These are phyloP conservation scores for Skeletonema marinoi DNA, from an alignment of 108 stramenopile species.

Conservation along the genomic window DNA sequence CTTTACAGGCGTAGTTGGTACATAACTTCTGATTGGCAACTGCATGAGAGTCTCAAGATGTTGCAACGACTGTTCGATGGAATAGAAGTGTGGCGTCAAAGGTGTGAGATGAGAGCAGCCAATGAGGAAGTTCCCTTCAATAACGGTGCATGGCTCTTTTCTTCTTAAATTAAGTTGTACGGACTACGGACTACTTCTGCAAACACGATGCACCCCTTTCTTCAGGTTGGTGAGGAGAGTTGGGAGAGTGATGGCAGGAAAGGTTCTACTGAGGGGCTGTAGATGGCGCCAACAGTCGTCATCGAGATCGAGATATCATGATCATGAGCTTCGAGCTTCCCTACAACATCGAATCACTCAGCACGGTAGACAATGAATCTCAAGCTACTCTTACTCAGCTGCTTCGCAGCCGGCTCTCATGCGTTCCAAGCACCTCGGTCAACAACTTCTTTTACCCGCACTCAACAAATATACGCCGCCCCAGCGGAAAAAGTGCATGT, in stretches of 20 bases:
- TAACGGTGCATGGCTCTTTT: background rate
- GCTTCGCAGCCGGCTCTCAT: background rate
- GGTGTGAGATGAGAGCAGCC: background rate
- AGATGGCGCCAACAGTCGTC: too few species aligned
- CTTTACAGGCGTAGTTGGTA: background rate
- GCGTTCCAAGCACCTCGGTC: constrained; percentile 2
- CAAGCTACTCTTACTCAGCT: background rate
- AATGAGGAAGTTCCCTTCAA: background rate
- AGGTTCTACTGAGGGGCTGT: too few species aligned
- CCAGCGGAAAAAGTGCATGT: constrained; percentile 48
- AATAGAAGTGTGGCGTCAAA: background rate
- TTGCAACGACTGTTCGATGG: background rate
- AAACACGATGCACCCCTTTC: too few species aligned
- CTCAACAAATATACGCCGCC: constrained; percentile 4
- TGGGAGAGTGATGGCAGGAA: too few species aligned
- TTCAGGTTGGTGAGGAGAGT: too few species aligned
- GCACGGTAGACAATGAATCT: background rate
- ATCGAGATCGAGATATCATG: too few species aligned
- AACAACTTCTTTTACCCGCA: background rate
- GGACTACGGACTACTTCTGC: too few species aligned
- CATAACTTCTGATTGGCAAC: background rate
- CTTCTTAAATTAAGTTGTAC: background rate
- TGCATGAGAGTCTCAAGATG: background rate
- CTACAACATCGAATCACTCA: too few species aligned
- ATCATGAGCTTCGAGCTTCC: too few species aligned